phyloP scores from a whole-genome alignment of 129 eudicot species.

The Rutidosis leptorrhynchoides region DNA sequence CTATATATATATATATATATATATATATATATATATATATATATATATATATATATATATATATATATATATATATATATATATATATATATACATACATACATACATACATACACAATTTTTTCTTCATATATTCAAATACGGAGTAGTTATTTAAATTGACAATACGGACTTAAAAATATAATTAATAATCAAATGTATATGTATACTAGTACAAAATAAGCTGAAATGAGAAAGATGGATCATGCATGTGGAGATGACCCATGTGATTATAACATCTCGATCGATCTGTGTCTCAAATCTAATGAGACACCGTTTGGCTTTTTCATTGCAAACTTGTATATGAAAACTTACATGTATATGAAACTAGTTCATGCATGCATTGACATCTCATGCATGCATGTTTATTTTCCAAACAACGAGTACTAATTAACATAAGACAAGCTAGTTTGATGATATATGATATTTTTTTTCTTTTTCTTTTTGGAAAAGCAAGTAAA shows the following conservation, averaged over 20 bases:
- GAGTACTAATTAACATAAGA: background rate
- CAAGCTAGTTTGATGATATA: background rate
- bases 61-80: too few relatives aligned
- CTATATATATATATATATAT: too few relatives aligned
- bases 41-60: too few relatives aligned
- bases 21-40: too few relatives aligned
- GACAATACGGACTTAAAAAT: background rate
- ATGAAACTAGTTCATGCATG: slow-evolving; percentile 27
- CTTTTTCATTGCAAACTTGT: slow-evolving; percentile 27
- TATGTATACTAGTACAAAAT: background rate
- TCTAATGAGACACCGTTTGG: slow-evolving; percentile 38
- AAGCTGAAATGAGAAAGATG: background rate
- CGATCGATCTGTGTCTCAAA: background rate
- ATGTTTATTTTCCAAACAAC: slow-evolving; percentile 18
- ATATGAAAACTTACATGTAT: slow-evolving; percentile 23
- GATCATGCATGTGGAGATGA: slow-evolving; percentile 27
- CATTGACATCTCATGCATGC: slow-evolving; percentile 34
- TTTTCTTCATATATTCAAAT: too few relatives aligned
- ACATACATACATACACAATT: too few relatives aligned
- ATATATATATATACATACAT: too few relatives aligned
- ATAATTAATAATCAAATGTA: background rate
- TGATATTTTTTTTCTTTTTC: too few relatives aligned
- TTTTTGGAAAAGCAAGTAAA: too few relatives aligned
- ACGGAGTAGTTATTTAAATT: too few relatives aligned
- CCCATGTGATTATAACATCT: slow-evolving; percentile 24